A percentile compares a stretch with the other conserved stretches of the same genome.
Conservation (phyloP, 2,329 filamentous ascomycete genomes). For the Cercospora zeae-maydis region DNA sequence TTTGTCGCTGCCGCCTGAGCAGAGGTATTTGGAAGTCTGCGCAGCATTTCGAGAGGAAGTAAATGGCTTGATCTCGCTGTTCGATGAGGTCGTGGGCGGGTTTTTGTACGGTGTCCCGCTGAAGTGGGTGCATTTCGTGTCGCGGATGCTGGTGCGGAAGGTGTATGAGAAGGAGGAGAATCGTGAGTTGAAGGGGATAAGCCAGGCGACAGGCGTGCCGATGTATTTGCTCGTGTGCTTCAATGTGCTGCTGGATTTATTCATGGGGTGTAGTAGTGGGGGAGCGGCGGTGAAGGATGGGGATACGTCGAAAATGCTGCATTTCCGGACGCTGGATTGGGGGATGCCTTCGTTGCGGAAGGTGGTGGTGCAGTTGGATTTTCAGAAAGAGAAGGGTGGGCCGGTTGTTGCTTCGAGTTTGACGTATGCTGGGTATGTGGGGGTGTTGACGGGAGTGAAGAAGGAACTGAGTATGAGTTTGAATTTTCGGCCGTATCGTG, state of each 20-base stretch:
- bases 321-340: conserved; percentile 55
- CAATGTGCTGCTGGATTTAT: conserved; percentile 60
- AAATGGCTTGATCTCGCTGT: conserved; percentile 46
- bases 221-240: conserved; percentile 60
- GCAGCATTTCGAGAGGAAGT: conserved; percentile 46
- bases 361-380: conserved; percentile 43
- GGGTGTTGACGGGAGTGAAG: conserved; percentile 51
- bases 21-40: conserved; percentile 52
- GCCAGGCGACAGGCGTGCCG: conserved; percentile 48
- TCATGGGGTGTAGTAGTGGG: conserved; percentile 64
- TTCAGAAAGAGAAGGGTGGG: conserved; percentile 33
- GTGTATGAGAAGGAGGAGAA: conserved; percentile 57
- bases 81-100: conserved; percentile 49
- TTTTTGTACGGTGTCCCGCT: conserved; percentile 33
- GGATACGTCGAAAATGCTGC: conserved; percentile 44
- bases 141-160: conserved; percentile 48
- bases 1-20: conserved; percentile 51
- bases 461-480: conserved; percentile 47
- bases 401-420: conserved; percentile 47
- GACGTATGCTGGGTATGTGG: conserved; percentile 53
- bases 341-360: conserved; percentile 44
- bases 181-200: conserved; percentile 59
- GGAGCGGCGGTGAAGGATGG: conserved; percentile 38
- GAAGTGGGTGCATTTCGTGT: conserved; percentile 37
- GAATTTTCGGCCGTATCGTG: conserved; percentile 52